These are phyloP conservation scores for Fusarium tanahbumbuense DNA, from an alignment of 2,329 filamentous ascomycete species.

Conservation along the genomic window DNA sequence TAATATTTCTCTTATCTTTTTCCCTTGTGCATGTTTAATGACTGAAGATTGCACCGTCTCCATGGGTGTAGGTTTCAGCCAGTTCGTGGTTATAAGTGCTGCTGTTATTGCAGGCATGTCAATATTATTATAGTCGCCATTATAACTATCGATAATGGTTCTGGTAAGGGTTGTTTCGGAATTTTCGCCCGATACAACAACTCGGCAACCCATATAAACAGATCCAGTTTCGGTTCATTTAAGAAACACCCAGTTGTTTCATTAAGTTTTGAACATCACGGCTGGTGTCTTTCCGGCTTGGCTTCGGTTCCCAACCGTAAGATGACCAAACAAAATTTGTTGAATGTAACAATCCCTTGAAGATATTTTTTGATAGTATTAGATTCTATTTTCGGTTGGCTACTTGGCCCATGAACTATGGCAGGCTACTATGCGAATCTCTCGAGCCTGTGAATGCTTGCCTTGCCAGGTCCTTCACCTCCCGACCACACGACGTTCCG, in stretches of 20 bases:
- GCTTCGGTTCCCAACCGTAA: not conserved
- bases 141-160: constrained; percentile 5
- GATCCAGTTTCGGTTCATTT: constrained; percentile 7
- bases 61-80: not conserved
- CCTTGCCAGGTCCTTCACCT: constrained; percentile 7
- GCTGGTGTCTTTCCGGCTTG: constrained; percentile 7
- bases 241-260: constrained; percentile 9
- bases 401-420: not conserved
- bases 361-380: constrained; percentile 26
- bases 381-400: constrained; percentile 25
- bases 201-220: constrained; percentile 14
- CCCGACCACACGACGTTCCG: constrained; percentile 12
- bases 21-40: not conserved
- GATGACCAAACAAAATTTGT: not conserved
- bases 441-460: not conserved
- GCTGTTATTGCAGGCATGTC: not conserved
- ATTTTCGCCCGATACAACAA: constrained; percentile 5
- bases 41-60: not conserved
- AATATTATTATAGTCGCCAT: constrained; percentile 1
- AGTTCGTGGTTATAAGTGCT: not conserved
- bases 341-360: not conserved
- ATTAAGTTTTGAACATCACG: constrained; percentile 11
- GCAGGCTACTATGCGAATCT: constrained; percentile 7
- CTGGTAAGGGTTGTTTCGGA: constrained; percentile 31
- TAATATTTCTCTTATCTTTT: not conserved